phyloP scores from a whole-genome alignment of 768 basidiomycete genomes.

The Serpula lacrymans region DNA sequence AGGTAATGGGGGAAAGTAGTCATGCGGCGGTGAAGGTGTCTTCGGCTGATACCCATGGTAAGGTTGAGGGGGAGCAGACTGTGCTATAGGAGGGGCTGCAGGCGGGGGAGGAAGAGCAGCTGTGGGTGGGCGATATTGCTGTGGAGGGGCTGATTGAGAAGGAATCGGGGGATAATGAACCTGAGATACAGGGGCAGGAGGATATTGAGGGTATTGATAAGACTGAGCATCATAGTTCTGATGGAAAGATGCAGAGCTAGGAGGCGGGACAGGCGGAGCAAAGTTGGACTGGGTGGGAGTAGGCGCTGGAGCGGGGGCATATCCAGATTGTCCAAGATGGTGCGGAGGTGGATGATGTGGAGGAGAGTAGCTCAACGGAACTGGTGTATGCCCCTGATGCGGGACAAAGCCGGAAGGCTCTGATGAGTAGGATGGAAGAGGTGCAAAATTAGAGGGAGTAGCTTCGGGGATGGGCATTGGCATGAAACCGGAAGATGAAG shows the following conservation, averaged over 20 bases:
- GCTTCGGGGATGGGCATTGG: constrained; percentile 46
- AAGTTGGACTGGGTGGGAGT: no score
- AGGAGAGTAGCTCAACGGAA: constrained; percentile 14
- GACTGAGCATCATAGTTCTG: constrained; percentile 15
- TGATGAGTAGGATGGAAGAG: constrained; percentile 33
- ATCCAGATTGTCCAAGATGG: no score
- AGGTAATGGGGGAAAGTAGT: constrained; percentile 9
- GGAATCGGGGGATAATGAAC: constrained; percentile 23
- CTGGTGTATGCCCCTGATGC: constrained; percentile 42
- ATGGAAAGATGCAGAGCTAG: constrained; percentile 16
- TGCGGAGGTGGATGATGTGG: constrained; percentile 16
- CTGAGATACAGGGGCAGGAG: constrained; percentile 2
- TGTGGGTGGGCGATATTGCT: constrained; percentile 15
- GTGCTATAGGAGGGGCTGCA: constrained; percentile 8
- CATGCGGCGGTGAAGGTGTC: constrained; percentile 24
- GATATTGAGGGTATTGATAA: constrained; percentile 10
- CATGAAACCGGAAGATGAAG: constrained; percentile 66
- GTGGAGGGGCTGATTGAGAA: constrained; percentile 21
- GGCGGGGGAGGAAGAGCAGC: constrained; percentile 16
- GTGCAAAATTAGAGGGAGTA: constrained; percentile 34
- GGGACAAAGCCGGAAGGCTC: constrained; percentile 28
- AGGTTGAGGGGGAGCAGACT: constrained; percentile 22
- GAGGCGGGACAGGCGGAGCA: no score
- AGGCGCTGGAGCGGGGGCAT: no score
- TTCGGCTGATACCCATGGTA: constrained; percentile 15